Evolutionary conservation across 1,284 basidiomycete species (phyloP).

Genomic region (Ceratobasidium papillatum): DNA sequence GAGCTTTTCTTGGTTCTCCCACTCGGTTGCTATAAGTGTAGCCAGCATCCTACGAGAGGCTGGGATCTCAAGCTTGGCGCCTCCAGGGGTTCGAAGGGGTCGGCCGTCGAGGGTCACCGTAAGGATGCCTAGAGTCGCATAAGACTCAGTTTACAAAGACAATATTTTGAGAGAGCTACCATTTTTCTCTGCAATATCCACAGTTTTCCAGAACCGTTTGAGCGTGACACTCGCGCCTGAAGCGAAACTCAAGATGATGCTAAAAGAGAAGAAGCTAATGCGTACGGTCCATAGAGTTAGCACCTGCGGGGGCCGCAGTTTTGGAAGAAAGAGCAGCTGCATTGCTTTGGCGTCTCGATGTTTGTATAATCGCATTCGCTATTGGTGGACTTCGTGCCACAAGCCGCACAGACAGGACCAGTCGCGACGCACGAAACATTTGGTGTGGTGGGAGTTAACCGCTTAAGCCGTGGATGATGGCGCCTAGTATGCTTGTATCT

Average conservation of each 20-base stretch:
- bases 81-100: slow-evolving; percentile 86
- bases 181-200: slow-evolving; percentile 70
- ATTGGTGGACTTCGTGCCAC: not conserved
- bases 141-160: not conserved
- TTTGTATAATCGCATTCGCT: not conserved
- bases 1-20: slow-evolving; percentile 90
- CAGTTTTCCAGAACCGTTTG: slow-evolving; percentile 91
- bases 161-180: slow-evolving; percentile 48
- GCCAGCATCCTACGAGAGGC: slow-evolving; percentile 76
- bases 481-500: not conserved
- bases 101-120: slow-evolving; percentile 85
- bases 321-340: slow-evolving; percentile 44
- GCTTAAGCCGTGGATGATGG: slow-evolving; percentile 14
- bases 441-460: slow-evolving; percentile 1
- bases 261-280: not conserved
- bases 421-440: slow-evolving; percentile 33
- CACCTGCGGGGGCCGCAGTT: slow-evolving; percentile 53
- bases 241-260: not conserved
- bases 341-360: not conserved
- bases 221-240: slow-evolving; percentile 85
- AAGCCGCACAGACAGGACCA: slow-evolving; percentile 1
- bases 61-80: slow-evolving; percentile 78
- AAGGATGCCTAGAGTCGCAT: slow-evolving; percentile 56
- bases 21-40: slow-evolving; percentile 90
- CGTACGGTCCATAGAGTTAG: slow-evolving; percentile 49